Evolutionary conservation across 192 early-diverging fungal genomes (phyloP).

Genomic region (Dissophora globulifera): DNA sequence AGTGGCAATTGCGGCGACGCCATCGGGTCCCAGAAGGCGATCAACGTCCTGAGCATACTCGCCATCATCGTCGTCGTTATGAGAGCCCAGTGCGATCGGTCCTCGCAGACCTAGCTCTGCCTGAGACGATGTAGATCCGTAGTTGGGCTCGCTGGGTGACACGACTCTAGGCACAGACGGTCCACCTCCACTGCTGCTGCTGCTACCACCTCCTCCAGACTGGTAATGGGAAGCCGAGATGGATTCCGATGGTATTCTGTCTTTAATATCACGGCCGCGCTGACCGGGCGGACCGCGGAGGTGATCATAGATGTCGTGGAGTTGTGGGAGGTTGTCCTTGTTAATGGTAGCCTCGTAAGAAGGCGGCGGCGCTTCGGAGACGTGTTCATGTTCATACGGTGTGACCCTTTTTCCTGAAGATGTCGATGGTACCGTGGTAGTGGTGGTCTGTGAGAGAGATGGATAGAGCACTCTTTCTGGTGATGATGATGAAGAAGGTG

Average conservation of each 20-base stretch:
- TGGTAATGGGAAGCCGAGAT: slow-evolving; percentile 10
- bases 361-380: slow-evolving; percentile 27
- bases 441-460: neutral
- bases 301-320: slow-evolving; percentile 46
- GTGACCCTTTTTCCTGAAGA: too few species aligned
- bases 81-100: slow-evolving; percentile 2
- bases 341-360: slow-evolving; percentile 36
- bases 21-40: slow-evolving; percentile 14
- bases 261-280: slow-evolving; percentile 25
- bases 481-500: neutral
- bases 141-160: too few species aligned
- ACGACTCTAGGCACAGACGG: neutral
- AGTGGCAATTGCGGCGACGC: too few species aligned
- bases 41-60: slow-evolving; percentile 17
- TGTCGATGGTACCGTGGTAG: too few species aligned
- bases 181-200: slow-evolving; percentile 6
- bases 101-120: slow-evolving; percentile 17
- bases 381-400: neutral
- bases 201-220: neutral
- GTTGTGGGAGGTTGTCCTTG: slow-evolving; percentile 33
- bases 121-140: neutral
- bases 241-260: slow-evolving; percentile 29
- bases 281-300: slow-evolving; percentile 25
- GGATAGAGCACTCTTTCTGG: too few species aligned
- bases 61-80: slow-evolving; percentile 26